Base-by-base conservation (phyloP, 371 early-diverging fungal genomes). In the Mortierella sp. region DNA sequence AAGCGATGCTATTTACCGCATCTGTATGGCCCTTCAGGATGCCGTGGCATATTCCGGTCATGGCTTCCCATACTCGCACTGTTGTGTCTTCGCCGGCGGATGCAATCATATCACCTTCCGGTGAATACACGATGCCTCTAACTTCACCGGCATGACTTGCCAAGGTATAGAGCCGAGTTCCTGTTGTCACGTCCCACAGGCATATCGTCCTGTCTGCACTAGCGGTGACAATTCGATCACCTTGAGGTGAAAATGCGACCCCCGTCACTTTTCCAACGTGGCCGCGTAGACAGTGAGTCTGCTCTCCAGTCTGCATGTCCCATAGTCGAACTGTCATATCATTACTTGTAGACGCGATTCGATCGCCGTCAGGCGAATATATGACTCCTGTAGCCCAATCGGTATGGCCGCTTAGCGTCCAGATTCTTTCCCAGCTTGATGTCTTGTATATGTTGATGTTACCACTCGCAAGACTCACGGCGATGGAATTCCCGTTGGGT, bases 41-140 rank as follows among this genome's bases (percentile, higher is more conserved):
- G 14, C 17, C 13, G 17, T 2, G 1, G 25, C 4, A 19, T 5
- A 12, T 34, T 3, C 55, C 49, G 17, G 54, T 54, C n/a, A 48
- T 7, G 4, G 51, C 22, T 7, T 63, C 63, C 63, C 63, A 63
- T 6, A 63, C 41, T 34, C 48, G 63, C 37, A 63, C 40, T 2
- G 57, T 51, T 6, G 21, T 40, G 44, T 63, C 51, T 2, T 27
- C 14, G 51, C 51, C 21, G 22, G 56, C 10, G 3, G 63, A 56
- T 13, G 44, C 57, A 9, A 63, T 50, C 25, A 41, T 25, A 14
- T 39, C 14, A 28, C 59, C 51, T n/a, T 27, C 41, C 2, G 59
- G 43, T 25, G 59, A 59, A 41, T 34, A 59, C 28, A 12, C 59
- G 10, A 50, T 40, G 28, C 25, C 5, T 16, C 7, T 2, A 59